Percentiles rank a stretch among this genome's conserved stretches.
Conservation (phyloP, 1,139 yeast species). For the Pichia sp. region DNA sequence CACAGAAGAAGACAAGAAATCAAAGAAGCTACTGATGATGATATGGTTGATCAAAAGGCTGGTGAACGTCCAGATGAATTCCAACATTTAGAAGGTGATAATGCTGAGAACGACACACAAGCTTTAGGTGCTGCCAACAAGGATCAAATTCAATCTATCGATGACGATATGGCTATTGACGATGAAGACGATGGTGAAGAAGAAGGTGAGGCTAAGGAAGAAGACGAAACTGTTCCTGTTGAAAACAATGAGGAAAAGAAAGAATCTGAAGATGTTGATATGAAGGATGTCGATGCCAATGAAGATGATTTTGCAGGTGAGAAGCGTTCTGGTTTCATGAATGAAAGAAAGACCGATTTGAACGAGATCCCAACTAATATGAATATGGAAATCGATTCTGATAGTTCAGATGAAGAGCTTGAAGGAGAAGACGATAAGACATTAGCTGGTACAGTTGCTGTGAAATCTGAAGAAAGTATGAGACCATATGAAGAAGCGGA, state of each 20-base stretch:
- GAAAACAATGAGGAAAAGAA: slow-evolving; percentile 20
- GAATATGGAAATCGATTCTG: slow-evolving; percentile 35
- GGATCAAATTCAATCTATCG: slow-evolving; percentile 74
- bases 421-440: slow-evolving; percentile 38
- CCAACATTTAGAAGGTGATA: slow-evolving; percentile 87
- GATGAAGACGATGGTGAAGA: slow-evolving; percentile 45
- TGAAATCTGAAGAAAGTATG: background rate
- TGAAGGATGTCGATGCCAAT: slow-evolving; percentile 27
- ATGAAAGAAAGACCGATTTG: slow-evolving; percentile 42
- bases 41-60: slow-evolving; percentile 48
- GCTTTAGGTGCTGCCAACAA: slow-evolving; percentile 89
- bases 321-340: slow-evolving; percentile 51
- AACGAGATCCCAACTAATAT: slow-evolving; percentile 25
- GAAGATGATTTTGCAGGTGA: slow-evolving; percentile 53
- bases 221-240: slow-evolving; percentile 27
- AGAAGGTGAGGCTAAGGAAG: slow-evolving; percentile 16
- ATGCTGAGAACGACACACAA: slow-evolving; percentile 75
- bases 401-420: slow-evolving; percentile 31
- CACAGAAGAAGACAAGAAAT: slow-evolving; percentile 91
- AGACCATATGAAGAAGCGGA: slow-evolving; percentile 63
- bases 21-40: slow-evolving; percentile 53
- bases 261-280: slow-evolving; percentile 22
- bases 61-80: slow-evolving; percentile 82
- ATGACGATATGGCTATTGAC: slow-evolving; percentile 87
- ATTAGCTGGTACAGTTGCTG: slow-evolving; percentile 31